Evolutionary conservation across 768 basidiomycete genomes (phyloP).

Genomic region (Saitozyma sp.): DNA sequence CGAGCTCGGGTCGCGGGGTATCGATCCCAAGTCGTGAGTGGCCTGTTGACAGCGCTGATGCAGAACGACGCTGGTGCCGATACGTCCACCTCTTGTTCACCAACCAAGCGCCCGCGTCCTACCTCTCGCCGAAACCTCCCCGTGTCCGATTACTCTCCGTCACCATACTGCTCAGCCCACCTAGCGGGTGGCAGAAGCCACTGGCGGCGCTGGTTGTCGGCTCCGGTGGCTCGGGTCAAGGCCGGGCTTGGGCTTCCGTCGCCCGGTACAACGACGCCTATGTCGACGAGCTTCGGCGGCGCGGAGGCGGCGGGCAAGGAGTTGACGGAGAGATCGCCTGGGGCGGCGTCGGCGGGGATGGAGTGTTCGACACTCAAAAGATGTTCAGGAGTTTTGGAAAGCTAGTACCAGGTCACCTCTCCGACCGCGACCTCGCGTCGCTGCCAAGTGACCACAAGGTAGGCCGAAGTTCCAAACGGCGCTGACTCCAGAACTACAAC

Average conservation of each 20-base stretch:
- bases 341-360: slow-evolving; percentile 58
- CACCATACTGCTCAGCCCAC: slow-evolving; percentile 36
- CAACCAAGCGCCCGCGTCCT: slow-evolving; percentile 33
- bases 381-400: slow-evolving; percentile 76
- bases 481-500: slow-evolving; percentile 3
- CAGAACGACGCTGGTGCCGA: slow-evolving; percentile 45
- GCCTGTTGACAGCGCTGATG: not conserved
- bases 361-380: slow-evolving; percentile 70
- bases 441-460: not conserved
- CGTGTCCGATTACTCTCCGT: slow-evolving; percentile 41
- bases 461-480: too few relatives aligned
- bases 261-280: slow-evolving; percentile 77
- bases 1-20: slow-evolving; percentile 38
- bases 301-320: slow-evolving; percentile 56
- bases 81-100: slow-evolving; percentile 43
- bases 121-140: slow-evolving; percentile 11
- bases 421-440: slow-evolving; percentile 36
- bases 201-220: slow-evolving; percentile 44
- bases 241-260: slow-evolving; percentile 66
- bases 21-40: slow-evolving; percentile 45
- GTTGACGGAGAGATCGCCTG: slow-evolving; percentile 24
- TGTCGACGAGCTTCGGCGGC: slow-evolving; percentile 60
- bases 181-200: slow-evolving; percentile 39
- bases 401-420: slow-evolving; percentile 49
- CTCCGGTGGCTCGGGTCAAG: slow-evolving; percentile 22